Percentiles rank a stretch among this genome's conserved stretches.
These are phyloP conservation scores for Arxiozyma slooffiae DNA, from an alignment of 1,139 yeast genomes.

Conservation along the genomic window DNA sequence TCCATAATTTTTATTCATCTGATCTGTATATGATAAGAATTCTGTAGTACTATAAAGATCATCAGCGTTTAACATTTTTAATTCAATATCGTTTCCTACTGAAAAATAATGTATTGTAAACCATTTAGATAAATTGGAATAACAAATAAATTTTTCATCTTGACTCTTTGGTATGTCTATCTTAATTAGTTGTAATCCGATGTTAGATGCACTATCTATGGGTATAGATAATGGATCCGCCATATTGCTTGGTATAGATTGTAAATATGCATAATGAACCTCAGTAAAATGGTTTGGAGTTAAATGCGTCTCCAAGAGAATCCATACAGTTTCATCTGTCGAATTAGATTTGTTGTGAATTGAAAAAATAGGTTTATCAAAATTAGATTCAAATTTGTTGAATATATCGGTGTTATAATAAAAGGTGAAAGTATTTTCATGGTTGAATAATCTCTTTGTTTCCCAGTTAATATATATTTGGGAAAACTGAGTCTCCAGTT, in stretches of 20 bases:
- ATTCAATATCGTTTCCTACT: constrained; percentile 22
- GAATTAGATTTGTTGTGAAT: constrained; percentile 32
- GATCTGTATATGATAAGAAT: neutral
- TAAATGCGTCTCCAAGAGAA: constrained; percentile 38
- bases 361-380: constrained; percentile 42
- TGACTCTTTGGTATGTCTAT: constrained; percentile 19
- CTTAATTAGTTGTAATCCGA: constrained; percentile 30
- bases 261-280: neutral
- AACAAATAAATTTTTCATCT: constrained; percentile 20
- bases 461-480: constrained; percentile 66
- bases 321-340: constrained; percentile 35
- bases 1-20: constrained; percentile 2
- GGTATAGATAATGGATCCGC: constrained; percentile 7
- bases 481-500: constrained; percentile 40
- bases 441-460: constrained; percentile 32
- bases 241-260: constrained; percentile 9
- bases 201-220: constrained; percentile 25
- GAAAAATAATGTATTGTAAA: constrained; percentile 32
- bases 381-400: constrained; percentile 19
- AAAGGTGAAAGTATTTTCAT: constrained; percentile 32
- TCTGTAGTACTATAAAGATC: neutral
- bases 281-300: constrained; percentile 5
- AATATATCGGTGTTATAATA: constrained; percentile 24
- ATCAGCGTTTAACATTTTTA: constrained; percentile 18
- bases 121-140: constrained; percentile 21